These are phyloP conservation scores for Kregervanrija pseudodelftensis DNA, from an alignment of 805 yeast genomes.

Conservation along the genomic window DNA sequence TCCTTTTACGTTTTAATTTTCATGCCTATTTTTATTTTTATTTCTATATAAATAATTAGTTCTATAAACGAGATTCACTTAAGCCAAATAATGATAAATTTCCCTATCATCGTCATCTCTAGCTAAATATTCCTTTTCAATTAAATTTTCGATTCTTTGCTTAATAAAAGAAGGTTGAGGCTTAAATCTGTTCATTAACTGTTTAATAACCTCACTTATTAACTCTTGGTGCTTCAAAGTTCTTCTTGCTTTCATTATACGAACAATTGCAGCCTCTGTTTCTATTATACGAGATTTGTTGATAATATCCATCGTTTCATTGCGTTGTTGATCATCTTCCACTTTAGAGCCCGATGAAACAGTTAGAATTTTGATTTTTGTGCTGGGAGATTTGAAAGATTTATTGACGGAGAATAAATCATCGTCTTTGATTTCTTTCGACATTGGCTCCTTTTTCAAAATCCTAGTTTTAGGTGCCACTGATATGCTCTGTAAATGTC, in stretches of 20 bases:
- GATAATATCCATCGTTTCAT: slow-evolving; percentile 48
- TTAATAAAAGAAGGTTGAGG: slow-evolving; percentile 66
- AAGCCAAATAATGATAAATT: slow-evolving; percentile 62
- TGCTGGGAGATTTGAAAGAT: slow-evolving; percentile 58
- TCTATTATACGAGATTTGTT: slow-evolving; percentile 59
- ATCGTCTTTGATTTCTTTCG: slow-evolving; percentile 54
- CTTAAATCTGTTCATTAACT: slow-evolving; percentile 54
- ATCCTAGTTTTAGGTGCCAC: slow-evolving; percentile 77
- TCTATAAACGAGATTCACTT: background rate
- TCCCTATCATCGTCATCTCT: slow-evolving; percentile 57
- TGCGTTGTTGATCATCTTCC: slow-evolving; percentile 48
- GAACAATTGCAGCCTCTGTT: slow-evolving; percentile 78
- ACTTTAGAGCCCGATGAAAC: slow-evolving; percentile 40
- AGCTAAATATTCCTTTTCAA: slow-evolving; percentile 76
- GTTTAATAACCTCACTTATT: slow-evolving; percentile 56
- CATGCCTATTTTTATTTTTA: background rate
- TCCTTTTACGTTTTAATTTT: background rate
- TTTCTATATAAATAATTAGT: background rate
- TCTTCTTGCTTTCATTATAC: slow-evolving; percentile 78
- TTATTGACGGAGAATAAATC: slow-evolving; percentile 67
- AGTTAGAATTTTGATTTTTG: slow-evolving; percentile 68
- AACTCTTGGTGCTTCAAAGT: slow-evolving; percentile 55
- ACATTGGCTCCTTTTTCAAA: slow-evolving; percentile 67
- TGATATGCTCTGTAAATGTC: slow-evolving; percentile 74
- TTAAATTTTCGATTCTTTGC: slow-evolving; percentile 61